Evolutionary conservation across 139 green algal species (phyloP), one percentile per base, ranked within the genome.

Genomic region (Volvox reticuliferus): DNA sequence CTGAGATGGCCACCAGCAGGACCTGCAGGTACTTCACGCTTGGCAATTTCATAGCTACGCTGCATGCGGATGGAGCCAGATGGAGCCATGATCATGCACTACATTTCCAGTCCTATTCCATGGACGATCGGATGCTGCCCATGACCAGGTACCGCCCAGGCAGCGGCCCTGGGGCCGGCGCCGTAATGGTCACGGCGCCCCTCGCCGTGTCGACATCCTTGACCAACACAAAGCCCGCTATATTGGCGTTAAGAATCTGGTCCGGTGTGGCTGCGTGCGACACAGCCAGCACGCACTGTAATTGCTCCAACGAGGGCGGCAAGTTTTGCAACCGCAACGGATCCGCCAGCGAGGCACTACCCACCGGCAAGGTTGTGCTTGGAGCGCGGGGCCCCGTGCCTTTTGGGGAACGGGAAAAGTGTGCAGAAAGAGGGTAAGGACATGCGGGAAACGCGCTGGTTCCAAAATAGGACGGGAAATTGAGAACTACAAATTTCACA

Each of bases 261-360:
- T 94, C 92, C 22, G 91, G 82, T 21, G 89, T 93, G n/a, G 90
- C 44, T 5, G 98, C 98, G 81, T 99, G 96, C 0, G 95, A 98
- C 6, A 99, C 96, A 0, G 96, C 98, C 88, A 99, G 87, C 91
- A 99, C 77, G 12, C 93, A 96, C 91, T 99, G 96, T 65, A 97
- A 76, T 75, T 98, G 83, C 65, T 97, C 95, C 5, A 80, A 65
- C 67, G 12, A 50, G 87, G 91, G 87, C 28, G 85, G 69, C 67
- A 96, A 88, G 26, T 94, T 91, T 14, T 91, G 88, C 17, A 97
- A 81, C 0, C 94, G 93, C n/a, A 98, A 91, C 9, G 96, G 94
- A 85, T 98, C 93, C 0, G 95, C 88, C 55, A 91, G 82, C 44
- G 94, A 92, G 17, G 88, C 90, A 18, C 94, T 93, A 26, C 96